phyloP scores from a whole-genome alignment of 2,329 filamentous ascomycete species.

The Cladosporium sp. region DNA sequence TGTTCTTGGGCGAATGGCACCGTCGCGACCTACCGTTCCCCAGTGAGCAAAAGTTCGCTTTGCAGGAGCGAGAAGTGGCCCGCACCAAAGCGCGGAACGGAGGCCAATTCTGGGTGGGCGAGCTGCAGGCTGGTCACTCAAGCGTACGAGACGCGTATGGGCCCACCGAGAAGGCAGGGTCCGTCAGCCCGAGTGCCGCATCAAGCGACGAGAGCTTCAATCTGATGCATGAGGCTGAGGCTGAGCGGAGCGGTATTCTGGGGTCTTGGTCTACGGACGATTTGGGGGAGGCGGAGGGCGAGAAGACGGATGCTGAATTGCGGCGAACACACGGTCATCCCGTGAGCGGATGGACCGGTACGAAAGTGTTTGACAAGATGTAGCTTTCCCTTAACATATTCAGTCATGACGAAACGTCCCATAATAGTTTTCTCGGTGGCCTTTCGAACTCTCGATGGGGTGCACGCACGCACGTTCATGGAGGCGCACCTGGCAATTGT shows the following conservation, averaged over 20 bases:
- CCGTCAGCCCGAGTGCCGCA: constrained; percentile 20
- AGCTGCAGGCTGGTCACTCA: constrained; percentile 7
- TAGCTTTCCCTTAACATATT: constrained; percentile 9
- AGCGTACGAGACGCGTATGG: constrained; percentile 2
- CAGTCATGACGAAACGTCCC: too few species aligned
- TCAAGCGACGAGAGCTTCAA: constrained; percentile 39
- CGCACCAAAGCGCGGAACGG: constrained; percentile 35
- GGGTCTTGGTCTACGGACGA: constrained; percentile 18
- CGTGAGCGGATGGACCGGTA: constrained; percentile 23
- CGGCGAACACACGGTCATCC: constrained; percentile 23
- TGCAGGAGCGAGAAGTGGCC: constrained; percentile 40
- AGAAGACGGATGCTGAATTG: constrained; percentile 18
- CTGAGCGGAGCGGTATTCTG: constrained; percentile 29
- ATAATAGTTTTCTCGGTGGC: too few species aligned
- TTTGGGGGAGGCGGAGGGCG: constrained; percentile 18
- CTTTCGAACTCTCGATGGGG: too few species aligned
- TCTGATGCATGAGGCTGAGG: constrained; percentile 40
- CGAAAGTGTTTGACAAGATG: constrained; percentile 35
- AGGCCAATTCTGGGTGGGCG: constrained; percentile 35
- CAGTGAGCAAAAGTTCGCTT: constrained; percentile 25
- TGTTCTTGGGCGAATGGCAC: constrained; percentile 92
- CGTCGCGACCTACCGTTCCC: constrained; percentile 55
- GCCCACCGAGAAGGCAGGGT: background rate
- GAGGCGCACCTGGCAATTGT: too few species aligned
- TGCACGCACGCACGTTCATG: too few species aligned